Percentiles rank a stretch among this genome's conserved stretches.
phyloP scores from a whole-genome alignment of 2,329 filamentous ascomycete genomes.

The Fusarium sacchari region DNA sequence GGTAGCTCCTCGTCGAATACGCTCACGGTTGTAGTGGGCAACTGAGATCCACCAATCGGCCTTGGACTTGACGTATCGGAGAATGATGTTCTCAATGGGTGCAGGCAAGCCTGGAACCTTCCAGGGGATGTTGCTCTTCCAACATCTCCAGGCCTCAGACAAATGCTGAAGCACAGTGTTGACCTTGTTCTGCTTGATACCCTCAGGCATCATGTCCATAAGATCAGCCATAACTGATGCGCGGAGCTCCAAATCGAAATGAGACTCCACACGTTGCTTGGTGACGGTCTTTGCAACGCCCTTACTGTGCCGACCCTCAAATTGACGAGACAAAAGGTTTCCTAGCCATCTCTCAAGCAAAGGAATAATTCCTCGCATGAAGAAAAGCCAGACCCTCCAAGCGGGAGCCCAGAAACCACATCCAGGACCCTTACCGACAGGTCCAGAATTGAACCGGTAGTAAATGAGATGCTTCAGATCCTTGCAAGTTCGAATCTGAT shows the following conservation, averaged over 20 bases:
- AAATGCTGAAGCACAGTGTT: conserved; percentile 97
- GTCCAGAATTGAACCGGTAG: conserved; percentile 96
- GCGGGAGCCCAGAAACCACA: conserved; percentile 99
- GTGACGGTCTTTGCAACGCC: conserved; percentile 99
- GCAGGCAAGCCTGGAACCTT: conserved; percentile 97
- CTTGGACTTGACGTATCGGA: conserved; percentile 98
- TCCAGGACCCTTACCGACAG: conserved; percentile 95
- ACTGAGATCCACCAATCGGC: conserved; percentile 99
- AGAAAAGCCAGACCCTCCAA: conserved; percentile 99
- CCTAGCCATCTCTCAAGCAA: conserved; percentile 97
- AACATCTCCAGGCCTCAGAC: conserved; percentile 98
- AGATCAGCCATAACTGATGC: conserved; percentile 99
- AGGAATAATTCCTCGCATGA: conserved; percentile 98
- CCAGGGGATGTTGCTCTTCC: conserved; percentile 99
- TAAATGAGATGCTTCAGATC: conserved; percentile 99
- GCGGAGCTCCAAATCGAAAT: conserved; percentile 96
- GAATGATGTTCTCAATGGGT: conserved; percentile 97
- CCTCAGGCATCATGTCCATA: conserved; percentile 99
- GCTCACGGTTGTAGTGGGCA: conserved; percentile 97
- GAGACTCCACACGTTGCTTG: conserved; percentile 98
- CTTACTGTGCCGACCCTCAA: conserved; percentile 98
- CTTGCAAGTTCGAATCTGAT: conserved; percentile 98
- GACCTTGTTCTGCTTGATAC: conserved; percentile 99
- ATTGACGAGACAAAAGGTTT: conserved; percentile 95
- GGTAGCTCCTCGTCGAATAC: conserved; percentile 93